Base-by-base conservation (phyloP, 495 filamentous ascomycete species). In the Aspergillus hancockii region DNA sequence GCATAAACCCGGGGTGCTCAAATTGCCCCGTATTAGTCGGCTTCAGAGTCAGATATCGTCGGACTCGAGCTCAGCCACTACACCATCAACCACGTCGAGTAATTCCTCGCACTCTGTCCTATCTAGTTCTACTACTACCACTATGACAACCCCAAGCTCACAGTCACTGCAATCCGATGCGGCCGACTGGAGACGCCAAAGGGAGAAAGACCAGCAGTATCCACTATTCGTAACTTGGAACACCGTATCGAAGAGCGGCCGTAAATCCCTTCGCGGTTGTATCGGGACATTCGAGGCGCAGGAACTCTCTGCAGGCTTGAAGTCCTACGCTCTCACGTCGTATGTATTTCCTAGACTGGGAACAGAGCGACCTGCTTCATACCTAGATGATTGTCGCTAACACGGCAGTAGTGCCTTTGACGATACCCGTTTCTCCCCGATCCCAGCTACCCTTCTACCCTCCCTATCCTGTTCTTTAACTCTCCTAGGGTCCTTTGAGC, bases 171-270 rank as follows among this genome's bases (percentile, higher is more conserved):
- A 55, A 50, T 75, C 63, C 4, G 68, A 65, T 32, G 58, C 54
- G 1, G 28, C 55, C 19, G 49, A 55, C 21, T 59, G 59, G 18
- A 51, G 47, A 36, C 61, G 58, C 50, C 56, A 54, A 45, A 65
- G 58, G 34, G 50, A 64, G 55, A 66, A 69, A 65, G 59, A 73
- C 41, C 68, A 66, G 45, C 63, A 62, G 41, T 73, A 78, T 58
- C 94, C 94, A 6, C 79, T 98, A 14, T 98, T 98, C 70, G 90
- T 98, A 14, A 98, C 94, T 0, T 98, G 95, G 94, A 96, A 97
- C 71, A 90, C 83, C 1, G 53, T 90, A 28, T 85, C 83, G 4
- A 78, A 78, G 23, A 81, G 81, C 57, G 84, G 82, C 16, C 71
- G 81, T 55, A 87, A 85, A 63, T 84, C 81, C 34, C 81, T 98